A percentile compares a stretch with the other conserved stretches of the same genome.
phyloP scores from a whole-genome alignment of 1,284 basidiomycete genomes.

The Cutaneotrichosporon spelunceum region DNA sequence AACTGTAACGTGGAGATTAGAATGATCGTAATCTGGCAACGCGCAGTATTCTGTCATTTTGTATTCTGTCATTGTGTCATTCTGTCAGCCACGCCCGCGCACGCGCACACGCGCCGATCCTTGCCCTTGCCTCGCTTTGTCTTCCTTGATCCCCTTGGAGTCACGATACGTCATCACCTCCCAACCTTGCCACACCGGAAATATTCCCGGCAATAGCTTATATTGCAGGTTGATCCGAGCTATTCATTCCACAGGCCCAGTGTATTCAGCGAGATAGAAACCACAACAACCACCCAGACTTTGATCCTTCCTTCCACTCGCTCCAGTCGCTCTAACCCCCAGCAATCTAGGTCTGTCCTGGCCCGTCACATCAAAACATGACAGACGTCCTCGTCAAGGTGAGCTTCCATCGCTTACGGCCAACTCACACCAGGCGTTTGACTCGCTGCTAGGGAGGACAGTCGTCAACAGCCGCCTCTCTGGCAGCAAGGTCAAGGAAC shows the following conservation, averaged over 20 bases:
- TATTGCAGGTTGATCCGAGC: background rate
- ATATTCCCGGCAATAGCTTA: background rate
- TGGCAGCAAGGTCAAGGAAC: conserved; percentile 69
- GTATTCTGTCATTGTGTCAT: too few relatives aligned
- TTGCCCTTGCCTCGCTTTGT: background rate
- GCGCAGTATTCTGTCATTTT: too few relatives aligned
- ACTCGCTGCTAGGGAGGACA: conserved; percentile 69
- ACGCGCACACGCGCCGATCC: background rate
- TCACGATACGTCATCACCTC: background rate
- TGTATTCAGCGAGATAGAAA: background rate
- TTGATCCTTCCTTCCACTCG: background rate
- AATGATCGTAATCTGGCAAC: too few relatives aligned
- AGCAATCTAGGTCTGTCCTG: background rate
- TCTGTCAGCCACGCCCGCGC: too few relatives aligned
- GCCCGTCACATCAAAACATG: conserved; percentile 3
- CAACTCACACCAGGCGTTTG: conserved; percentile 62
- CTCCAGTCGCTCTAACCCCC: too few relatives aligned
- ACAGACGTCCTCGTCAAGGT: conserved; percentile 11
- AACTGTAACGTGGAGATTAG: too few relatives aligned
- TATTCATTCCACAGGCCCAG: background rate
- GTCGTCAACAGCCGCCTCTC: conserved; percentile 76
- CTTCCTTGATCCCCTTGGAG: too few relatives aligned
- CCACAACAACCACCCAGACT: conserved; percentile 10
- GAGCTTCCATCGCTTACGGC: background rate
- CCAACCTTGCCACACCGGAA: background rate